Base-by-base conservation (phyloP, 23 red algal genomes). In the Gracilaria caudata region DNA sequence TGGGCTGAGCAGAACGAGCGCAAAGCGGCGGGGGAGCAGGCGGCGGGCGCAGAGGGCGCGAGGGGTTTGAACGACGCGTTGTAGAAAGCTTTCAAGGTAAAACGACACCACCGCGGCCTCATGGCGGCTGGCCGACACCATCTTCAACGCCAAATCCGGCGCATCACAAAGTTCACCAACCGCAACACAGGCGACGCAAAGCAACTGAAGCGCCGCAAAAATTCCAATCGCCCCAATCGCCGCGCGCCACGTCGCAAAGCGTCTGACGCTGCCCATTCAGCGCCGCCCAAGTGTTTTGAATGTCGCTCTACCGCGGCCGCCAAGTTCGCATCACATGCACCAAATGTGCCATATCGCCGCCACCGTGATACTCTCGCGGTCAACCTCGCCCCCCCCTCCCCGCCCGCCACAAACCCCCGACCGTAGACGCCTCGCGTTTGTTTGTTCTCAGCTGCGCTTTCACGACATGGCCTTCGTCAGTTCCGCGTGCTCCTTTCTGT, bases 21-120 rank as follows among this genome's bases (percentile, higher is more conserved):
- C 23, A 51, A 81, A 21, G 0, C 0, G 0, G 23, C 47, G 24
- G 54, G 9, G 4, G 30, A 10, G 28, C 46, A 19, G n/a, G 78
- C 43, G 6, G 43, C 43, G 43, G 6, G 6, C 43, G 43, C 43
- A 45, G 10, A 45, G 41, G 41, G 10, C 6, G 41, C 4, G 10
- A 45, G 41, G 10, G 77, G 35, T 3, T 46, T 83, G 33, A 39
- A 19, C 10, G 79, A 83, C 35, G 79, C 79, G 29, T n/a, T 83
- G 33, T 56, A 45, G 36, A 19, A 26, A 58, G 77, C 8, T 7
- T 56, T 5, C 3, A 17, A 56, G 53, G 12, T 56, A 21, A 56
- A 56, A 20, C 21, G 33, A 71, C 65, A 71, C 1, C 9, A 41
- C 65, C 1, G 33, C 65, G 2, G 35, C 26, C 34, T n/a, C 33